Evolutionary conservation across 768 basidiomycete species (phyloP).

Genomic region (Pholiota microspora): DNA sequence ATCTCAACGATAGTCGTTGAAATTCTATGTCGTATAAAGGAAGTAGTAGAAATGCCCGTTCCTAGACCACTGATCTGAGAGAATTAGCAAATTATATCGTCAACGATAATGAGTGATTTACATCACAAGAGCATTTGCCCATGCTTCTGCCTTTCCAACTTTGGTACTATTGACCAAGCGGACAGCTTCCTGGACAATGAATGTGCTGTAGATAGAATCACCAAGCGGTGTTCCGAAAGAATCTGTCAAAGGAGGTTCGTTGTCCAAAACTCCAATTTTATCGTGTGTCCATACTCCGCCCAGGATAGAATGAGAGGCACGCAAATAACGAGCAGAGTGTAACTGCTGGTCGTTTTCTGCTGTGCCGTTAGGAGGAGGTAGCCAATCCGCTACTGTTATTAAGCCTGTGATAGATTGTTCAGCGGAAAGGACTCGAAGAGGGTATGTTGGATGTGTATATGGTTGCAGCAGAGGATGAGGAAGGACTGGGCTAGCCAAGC

Average conservation of each 20-base stretch:
- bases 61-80: slow-evolving; percentile 73
- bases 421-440: slow-evolving; percentile 66
- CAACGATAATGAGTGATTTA: slow-evolving; percentile 25
- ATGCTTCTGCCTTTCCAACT: slow-evolving; percentile 30
- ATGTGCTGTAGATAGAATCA: slow-evolving; percentile 82
- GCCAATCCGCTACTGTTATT: slow-evolving; percentile 77
- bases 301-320: slow-evolving; percentile 62
- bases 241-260: slow-evolving; percentile 44
- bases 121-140: slow-evolving; percentile 70
- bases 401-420: slow-evolving; percentile 74
- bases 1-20: slow-evolving; percentile 88
- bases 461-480: slow-evolving; percentile 49
- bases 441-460: slow-evolving; percentile 49
- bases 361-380: slow-evolving; percentile 34
- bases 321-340: slow-evolving; percentile 58
- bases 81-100: slow-evolving; percentile 13
- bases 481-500: slow-evolving; percentile 54
- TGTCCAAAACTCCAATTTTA: slow-evolving; percentile 40
- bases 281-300: slow-evolving; percentile 80
- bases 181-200: slow-evolving; percentile 84
- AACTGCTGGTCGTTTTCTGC: slow-evolving; percentile 31
- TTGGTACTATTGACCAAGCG: slow-evolving; percentile 60
- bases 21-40: slow-evolving; percentile 68
- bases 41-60: slow-evolving; percentile 74
- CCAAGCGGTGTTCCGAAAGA: slow-evolving; percentile 54